A percentile compares a stretch with the other conserved stretches of the same genome.
Evolutionary conservation across 495 filamentous ascomycete species (phyloP).

Genomic region (Podospora anserina): DNA sequence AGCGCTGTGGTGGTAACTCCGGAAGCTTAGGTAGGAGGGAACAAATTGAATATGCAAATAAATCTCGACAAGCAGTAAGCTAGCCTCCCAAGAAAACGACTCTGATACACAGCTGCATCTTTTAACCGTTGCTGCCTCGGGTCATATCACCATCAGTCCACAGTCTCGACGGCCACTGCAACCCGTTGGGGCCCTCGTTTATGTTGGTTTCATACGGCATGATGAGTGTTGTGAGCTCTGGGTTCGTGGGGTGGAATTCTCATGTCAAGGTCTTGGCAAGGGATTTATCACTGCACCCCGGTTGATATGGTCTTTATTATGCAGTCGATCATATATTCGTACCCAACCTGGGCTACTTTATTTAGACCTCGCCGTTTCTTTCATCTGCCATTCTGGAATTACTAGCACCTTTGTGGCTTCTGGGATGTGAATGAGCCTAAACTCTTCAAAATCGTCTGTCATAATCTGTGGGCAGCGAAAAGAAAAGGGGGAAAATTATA

Average conservation of each 20-base stretch:
- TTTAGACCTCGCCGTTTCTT: slow-evolving; percentile 8
- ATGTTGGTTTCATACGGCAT: too few species aligned
- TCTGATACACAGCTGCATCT: neutral
- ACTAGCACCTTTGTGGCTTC: neutral
- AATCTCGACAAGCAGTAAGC: neutral
- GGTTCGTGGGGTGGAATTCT: neutral
- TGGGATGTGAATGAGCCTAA: neutral
- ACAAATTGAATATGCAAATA: neutral
- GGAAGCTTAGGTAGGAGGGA: neutral
- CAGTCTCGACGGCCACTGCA: too few species aligned
- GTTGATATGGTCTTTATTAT: neutral
- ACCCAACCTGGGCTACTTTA: slow-evolving; percentile 10
- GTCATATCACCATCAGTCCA: neutral
- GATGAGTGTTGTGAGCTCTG: neutral
- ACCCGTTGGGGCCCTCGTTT: too few species aligned
- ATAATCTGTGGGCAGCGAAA: neutral
- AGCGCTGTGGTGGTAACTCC: neutral
- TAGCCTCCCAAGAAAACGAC: neutral
- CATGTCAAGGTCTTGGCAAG: neutral
- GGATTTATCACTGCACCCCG: neutral
- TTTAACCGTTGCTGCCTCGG: neutral
- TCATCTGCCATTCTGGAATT: neutral
- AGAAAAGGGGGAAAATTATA: neutral
- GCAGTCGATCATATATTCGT: neutral
- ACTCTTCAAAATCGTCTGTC: neutral